Evolutionary conservation across 495 filamentous ascomycete genomes (phyloP), one percentile per base, ranked within the genome.

Genomic region (Aspergillus biplanus): DNA sequence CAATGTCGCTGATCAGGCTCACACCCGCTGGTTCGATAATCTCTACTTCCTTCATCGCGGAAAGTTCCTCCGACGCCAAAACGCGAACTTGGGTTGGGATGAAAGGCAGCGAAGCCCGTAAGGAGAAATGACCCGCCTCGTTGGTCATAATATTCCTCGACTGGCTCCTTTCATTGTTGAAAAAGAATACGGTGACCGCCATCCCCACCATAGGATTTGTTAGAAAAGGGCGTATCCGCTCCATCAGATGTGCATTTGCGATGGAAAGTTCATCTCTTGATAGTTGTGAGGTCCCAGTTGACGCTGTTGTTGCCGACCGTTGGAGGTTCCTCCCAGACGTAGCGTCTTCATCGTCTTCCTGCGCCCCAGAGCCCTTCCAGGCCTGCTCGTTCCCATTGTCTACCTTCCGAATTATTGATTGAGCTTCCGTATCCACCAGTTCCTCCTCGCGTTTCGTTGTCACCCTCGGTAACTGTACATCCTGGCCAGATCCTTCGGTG

Each of bases 1-100:
- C 95, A 62, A 99, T 93, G 68, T 99, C 95, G 70, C 92, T 97
- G 69, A 99, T 97, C 57, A 99, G 59, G 70, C 93, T 97, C 65
- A 99, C 83, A 27, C 95, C 95, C n/a, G 73, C 79, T 0, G 90
- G 83, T 57, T 96, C 89, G 16, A 90, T 91, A 42, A 97, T 80
- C 44, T 85, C 79, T 39, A 98, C 83, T 13, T 87, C 83, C 64
- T 92, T 88, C 1, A 87, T 89, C 7, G 86, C 87, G 9, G 93
- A 97, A 6, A 99, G 80, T 42, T 88, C 84, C 73, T 97, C 93
- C 16, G 88, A 95, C 12, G 92, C 95, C 21, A 98, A 77, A 3
- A 98, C 88, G 31, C 92, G 85, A 27, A 97, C 86, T 65, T 97
- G 87, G 0, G 92, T 97, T 0, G 95, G 95, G 5, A 96, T 79